Conservation (phyloP, 768 basidiomycete genomes). For the Xerocomellus chrysenteron region DNA sequence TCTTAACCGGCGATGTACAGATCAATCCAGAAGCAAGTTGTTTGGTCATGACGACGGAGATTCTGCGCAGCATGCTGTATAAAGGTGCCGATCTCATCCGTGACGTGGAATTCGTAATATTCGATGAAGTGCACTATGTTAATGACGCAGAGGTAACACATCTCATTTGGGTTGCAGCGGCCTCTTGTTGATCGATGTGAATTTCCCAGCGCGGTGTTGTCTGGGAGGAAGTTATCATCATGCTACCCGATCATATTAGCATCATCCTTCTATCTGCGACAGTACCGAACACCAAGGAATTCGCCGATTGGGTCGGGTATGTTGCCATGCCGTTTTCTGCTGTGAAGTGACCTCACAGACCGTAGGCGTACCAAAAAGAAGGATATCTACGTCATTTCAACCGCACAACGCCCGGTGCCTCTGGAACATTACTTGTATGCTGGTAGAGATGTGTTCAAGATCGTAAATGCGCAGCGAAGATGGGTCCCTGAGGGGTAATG, state of each 20-base stretch:
- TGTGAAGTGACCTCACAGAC: slow-evolving; percentile 5
- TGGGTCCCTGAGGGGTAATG: slow-evolving; percentile 72
- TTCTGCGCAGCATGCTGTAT: slow-evolving; percentile 96
- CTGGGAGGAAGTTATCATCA: slow-evolving; percentile 99
- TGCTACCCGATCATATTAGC: slow-evolving; percentile 98
- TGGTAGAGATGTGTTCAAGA: slow-evolving; percentile 89
- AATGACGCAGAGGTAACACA: slow-evolving; percentile 90
- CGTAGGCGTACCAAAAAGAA: slow-evolving; percentile 96
- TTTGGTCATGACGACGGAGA: slow-evolving; percentile 97
- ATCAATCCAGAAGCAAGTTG: slow-evolving; percentile 98
- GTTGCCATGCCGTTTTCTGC: slow-evolving; percentile 26
- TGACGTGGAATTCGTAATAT: slow-evolving; percentile 99
- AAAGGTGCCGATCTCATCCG: slow-evolving; percentile 98
- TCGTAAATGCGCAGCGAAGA: slow-evolving; percentile 78
- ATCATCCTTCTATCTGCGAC: slow-evolving; percentile 97
- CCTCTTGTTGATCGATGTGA: slow-evolving; percentile 14
- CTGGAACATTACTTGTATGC: slow-evolving; percentile 97
- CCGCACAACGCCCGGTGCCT: slow-evolving; percentile 92
- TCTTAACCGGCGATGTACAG: slow-evolving; percentile 97
- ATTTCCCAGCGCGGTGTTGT: slow-evolving; percentile 85
- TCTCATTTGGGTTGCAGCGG: slow-evolving; percentile 2
- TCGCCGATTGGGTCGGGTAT: slow-evolving; percentile 99
- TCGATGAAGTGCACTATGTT: slow-evolving; percentile 99
- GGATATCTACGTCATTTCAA: slow-evolving; percentile 98
- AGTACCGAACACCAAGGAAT: slow-evolving; percentile 96